phyloP scores from a whole-genome alignment of 2,329 filamentous ascomycete genomes.

The Diaporthe sp. region DNA sequence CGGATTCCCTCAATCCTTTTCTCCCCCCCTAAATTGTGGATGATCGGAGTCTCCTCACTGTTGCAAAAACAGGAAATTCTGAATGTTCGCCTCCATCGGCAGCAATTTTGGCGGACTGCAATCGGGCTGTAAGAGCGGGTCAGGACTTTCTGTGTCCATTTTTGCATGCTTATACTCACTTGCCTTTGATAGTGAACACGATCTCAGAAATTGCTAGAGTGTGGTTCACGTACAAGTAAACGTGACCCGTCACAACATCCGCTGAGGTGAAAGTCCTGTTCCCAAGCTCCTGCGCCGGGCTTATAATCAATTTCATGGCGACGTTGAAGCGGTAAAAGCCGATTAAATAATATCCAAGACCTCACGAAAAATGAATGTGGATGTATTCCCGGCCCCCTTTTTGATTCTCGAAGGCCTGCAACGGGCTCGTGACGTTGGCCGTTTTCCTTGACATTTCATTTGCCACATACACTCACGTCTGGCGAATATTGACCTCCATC shows the following conservation, averaged over 20 bases:
- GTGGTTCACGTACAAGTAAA: background rate
- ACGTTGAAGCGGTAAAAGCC: too few relatives aligned
- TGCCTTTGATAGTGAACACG: conserved; percentile 5
- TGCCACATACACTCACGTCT: background rate
- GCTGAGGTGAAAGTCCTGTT: background rate
- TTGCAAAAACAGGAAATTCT: background rate
- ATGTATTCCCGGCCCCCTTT: background rate
- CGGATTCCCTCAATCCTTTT: fast-evolving
- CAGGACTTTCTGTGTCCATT: background rate
- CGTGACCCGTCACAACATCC: background rate
- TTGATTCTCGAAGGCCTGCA: background rate
- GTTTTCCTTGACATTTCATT: background rate
- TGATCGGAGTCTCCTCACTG: background rate
- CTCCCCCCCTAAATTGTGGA: background rate
- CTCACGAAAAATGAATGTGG: too few relatives aligned
- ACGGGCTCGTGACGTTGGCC: background rate
- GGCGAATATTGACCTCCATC: too few relatives aligned
- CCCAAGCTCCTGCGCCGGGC: background rate
- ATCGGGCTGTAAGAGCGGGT: background rate
- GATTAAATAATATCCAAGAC: too few relatives aligned
- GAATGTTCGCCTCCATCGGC: background rate
- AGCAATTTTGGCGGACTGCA: background rate
- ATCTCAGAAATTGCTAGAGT: background rate
- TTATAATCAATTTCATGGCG: background rate
- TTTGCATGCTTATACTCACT: background rate